Evolutionary conservation across 2,329 filamentous ascomycete genomes (phyloP), one percentile per base, ranked within the genome.

Genomic region (Epichloe glyceriae): DNA sequence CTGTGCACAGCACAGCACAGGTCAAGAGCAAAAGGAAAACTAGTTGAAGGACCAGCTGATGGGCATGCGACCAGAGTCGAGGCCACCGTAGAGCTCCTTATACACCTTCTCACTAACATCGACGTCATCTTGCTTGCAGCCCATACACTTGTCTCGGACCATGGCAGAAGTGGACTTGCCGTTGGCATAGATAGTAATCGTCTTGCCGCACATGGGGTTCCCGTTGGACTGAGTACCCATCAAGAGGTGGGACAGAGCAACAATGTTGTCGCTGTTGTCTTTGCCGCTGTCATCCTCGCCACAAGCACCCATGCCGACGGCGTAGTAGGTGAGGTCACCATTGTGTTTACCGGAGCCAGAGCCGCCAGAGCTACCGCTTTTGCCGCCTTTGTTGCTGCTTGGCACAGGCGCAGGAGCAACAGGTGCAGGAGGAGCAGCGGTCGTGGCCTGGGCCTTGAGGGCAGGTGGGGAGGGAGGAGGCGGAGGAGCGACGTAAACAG

Each of bases 301-400:
- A 62, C 88, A 93, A 20, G 83, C 68, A 53, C 84, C 83, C 8
- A 85, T 62, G 41, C 83, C 87, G 46, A 84, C 71, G 40, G 73
- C 69, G 70, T 86, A 94, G 73, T 79, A 90, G 53, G 88, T 93
- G 57, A 88, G 74, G 47, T 89, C 78, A 54, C 86, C 87, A 0
- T 62, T 61, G 69, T 67, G 65, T 58, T 57, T 52, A 47, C 61
- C 59, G 50, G 57, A 43, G 59, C 58, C 50, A 54, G 49, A 39
- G 52, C 51, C 41, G 46, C 58, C 47, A 34, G 50, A 26, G 52
- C 52, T 45, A 52, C 55, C 33, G n/a, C 20, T 49, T 52, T 53
- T 40, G 42, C 56, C 47, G 15, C 49, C 19, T 34, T 20, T 43
- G 35, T 19, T 46, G 11, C 7, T 8, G 11, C 37, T 34, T 39